phyloP scores from a whole-genome alignment of 306 rosid species.

The cucumber (Cucumis sativus) region DNA sequence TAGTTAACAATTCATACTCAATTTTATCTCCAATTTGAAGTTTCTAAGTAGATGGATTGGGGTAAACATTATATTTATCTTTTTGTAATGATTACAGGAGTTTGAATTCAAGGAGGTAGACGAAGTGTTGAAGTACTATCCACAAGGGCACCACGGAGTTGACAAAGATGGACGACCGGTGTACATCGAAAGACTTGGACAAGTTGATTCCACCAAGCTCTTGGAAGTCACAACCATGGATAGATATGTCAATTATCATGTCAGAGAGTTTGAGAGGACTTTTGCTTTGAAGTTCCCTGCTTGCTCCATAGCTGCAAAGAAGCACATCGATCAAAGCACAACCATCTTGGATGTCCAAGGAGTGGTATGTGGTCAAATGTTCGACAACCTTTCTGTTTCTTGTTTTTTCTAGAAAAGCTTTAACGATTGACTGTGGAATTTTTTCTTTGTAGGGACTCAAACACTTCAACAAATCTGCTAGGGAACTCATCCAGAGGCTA shows the following conservation, averaged over 20 bases:
- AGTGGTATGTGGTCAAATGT: constrained; percentile 32
- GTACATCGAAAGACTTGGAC: constrained; percentile 82
- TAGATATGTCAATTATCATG: constrained; percentile 73
- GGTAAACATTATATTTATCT: too few relatives aligned
- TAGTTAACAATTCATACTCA: constrained; percentile 19
- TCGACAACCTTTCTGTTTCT: background rate
- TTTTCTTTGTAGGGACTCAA: constrained; percentile 48
- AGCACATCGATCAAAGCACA: constrained; percentile 87
- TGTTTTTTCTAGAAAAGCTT: background rate
- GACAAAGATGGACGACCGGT: constrained; percentile 85
- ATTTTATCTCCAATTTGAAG: too few relatives aligned
- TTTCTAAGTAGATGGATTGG: too few relatives aligned
- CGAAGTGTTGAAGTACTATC: constrained; percentile 78
- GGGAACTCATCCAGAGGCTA: constrained; percentile 69
- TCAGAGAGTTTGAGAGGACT: constrained; percentile 79
- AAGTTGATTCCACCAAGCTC: constrained; percentile 66
- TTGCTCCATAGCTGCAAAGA: constrained; percentile 80
- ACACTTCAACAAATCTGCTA: constrained; percentile 71
- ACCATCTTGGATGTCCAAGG: constrained; percentile 96
- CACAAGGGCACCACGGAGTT: constrained; percentile 92
- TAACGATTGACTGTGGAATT: background rate
- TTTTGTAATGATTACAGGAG: constrained; percentile 28
- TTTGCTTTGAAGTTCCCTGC: constrained; percentile 64
- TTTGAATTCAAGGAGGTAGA: constrained; percentile 72
- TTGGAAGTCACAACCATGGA: constrained; percentile 88